Evolutionary conservation across 225 moss, liverwort and hornwort species (phyloP).

Genomic region (Straminergon stramineum): DNA sequence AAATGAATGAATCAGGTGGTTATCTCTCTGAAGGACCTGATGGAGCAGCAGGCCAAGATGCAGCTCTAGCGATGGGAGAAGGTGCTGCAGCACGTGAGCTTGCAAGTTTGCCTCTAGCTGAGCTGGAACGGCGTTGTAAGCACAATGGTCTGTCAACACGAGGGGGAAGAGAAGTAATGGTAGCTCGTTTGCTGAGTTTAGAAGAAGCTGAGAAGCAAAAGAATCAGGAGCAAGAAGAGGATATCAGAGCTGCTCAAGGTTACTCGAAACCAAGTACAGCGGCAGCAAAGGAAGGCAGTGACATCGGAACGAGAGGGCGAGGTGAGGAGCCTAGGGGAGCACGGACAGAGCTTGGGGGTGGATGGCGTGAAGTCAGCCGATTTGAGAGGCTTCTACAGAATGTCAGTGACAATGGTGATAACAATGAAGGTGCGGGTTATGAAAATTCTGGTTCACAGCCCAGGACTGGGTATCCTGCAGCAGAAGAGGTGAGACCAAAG

Average conservation of each 20-base stretch:
- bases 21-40: slow-evolving; percentile 48
- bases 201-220: slow-evolving; percentile 99
- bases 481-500: slow-evolving; percentile 45
- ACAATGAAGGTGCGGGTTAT: slow-evolving; percentile 33
- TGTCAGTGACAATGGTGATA: slow-evolving; percentile 56
- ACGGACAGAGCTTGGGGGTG: slow-evolving; percentile 85
- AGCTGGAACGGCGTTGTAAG: slow-evolving; percentile 92
- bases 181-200: slow-evolving; percentile 84
- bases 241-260: slow-evolving; percentile 49
- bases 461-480: slow-evolving; percentile 53
- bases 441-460: slow-evolving; percentile 26
- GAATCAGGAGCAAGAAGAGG: slow-evolving; percentile 89
- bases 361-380: slow-evolving; percentile 88
- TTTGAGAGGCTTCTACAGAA: slow-evolving; percentile 46
- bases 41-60: slow-evolving; percentile 63
- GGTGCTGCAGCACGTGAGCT: slow-evolving; percentile 99
- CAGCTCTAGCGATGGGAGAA: slow-evolving; percentile 96
- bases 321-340: slow-evolving; percentile 58
- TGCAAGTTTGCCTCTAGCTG: slow-evolving; percentile 75
- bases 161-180: slow-evolving; percentile 94
- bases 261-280: slow-evolving; percentile 38
- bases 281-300: slow-evolving; percentile 34
- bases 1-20: slow-evolving; percentile 42
- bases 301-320: slow-evolving; percentile 37
- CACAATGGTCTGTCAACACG: slow-evolving; percentile 93